Evolutionary conservation across 768 basidiomycete species (phyloP), one percentile per base, ranked within the genome.

Genomic region (Leucocoprinus sp.): DNA sequence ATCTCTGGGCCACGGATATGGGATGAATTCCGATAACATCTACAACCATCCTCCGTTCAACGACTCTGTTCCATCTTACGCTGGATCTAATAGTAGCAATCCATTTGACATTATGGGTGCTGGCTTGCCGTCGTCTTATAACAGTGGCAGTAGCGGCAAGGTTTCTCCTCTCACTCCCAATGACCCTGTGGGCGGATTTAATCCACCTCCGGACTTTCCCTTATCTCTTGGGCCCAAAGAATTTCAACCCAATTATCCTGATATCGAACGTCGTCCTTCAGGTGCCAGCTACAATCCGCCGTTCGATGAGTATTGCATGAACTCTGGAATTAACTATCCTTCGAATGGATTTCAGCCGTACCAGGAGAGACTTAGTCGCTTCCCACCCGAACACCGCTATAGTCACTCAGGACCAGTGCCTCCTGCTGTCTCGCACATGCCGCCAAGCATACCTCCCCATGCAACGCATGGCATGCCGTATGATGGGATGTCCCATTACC

Each of bases 91-190:
- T 53, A 23, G 40, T 33, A 58, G 67, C 44, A 69, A 69, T 58
- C 70, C 78, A 8, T 86, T 83, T 63, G 82, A 82, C 59, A 72
- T 82, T 55, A 78, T 81, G 59, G 66, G 67, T 60, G 75, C 67
- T 60, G 75, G 74, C 51, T 65, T 82, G 17, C 68, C 79, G 1
- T 80, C 80, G 2, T 81, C 79, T 12, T 77, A 80, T 64, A 48
- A 42, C 33, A 47, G 45, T 11, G 42, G 33, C 19, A 73, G 70
- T 66, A 80, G 77, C 48, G 84, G 83, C 51, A 87, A 85, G 62
- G 81, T 80, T 40, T 86, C 86, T 15, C 83, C 86, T 0, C 68
- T 85, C 35, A 82, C 82, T 9, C 83, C 84, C 26, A 80, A 62
- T 54, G 84, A 86, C 60, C 66, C 77, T 34, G 74, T 78, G 50